Evolutionary conservation across 352 stramenopile species (phyloP).

Genomic region (Stramenopiles sp.): DNA sequence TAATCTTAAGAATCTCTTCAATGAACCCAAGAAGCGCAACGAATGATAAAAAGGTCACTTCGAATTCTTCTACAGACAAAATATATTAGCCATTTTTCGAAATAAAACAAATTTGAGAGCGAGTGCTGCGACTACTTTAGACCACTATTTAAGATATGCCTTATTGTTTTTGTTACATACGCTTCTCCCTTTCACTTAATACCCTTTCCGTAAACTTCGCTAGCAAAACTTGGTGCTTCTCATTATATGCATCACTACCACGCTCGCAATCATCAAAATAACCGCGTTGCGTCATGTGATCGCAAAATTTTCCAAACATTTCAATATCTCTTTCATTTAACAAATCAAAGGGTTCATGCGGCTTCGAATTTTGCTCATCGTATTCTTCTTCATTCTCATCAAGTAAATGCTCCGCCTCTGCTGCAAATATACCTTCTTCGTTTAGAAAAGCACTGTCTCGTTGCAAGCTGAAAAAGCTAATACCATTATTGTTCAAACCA

Average conservation of each 20-base stretch:
- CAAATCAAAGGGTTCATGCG: neutral
- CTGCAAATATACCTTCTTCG: neutral
- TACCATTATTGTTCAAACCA: constrained; percentile 10
- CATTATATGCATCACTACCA: neutral
- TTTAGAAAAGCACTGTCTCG: neutral
- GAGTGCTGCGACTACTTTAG: too few relatives aligned
- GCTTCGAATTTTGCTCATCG: neutral
- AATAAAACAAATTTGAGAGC: too few relatives aligned
- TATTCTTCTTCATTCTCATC: neutral
- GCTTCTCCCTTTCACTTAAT: neutral
- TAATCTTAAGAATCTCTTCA: too few relatives aligned
- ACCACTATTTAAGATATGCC: neutral
- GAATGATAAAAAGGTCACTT: too few relatives aligned
- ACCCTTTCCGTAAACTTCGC: neutral
- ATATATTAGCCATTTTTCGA: too few relatives aligned
- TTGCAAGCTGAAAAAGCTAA: neutral
- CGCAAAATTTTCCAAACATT: constrained; percentile 8
- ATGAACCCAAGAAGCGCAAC: too few relatives aligned
- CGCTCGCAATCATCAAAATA: constrained; percentile 5
- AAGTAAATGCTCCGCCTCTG: neutral
- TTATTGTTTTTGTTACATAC: neutral
- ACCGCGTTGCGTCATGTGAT: neutral
- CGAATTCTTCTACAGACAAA: too few relatives aligned
- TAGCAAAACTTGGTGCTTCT: neutral
- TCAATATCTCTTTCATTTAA: constrained; percentile 10